Conservation (phyloP, 345 rosid genomes). For the Toxicodendron radicans region DNA sequence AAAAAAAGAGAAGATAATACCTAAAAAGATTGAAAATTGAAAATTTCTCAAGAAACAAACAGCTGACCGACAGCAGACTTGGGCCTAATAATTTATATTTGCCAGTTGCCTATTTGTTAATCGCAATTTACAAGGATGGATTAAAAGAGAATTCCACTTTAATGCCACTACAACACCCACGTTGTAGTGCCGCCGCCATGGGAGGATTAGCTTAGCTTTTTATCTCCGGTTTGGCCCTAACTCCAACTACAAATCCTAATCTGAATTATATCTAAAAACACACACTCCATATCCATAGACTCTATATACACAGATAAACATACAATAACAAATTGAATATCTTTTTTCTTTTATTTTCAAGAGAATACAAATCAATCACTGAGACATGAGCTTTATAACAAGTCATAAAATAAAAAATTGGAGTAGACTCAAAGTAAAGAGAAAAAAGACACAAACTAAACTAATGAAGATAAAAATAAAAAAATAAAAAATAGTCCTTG, state of each 20-base stretch:
- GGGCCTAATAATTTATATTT: slow-evolving; percentile 9
- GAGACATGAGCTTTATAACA: slow-evolving; percentile 26
- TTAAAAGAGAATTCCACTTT: background rate
- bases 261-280: background rate
- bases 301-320: background rate
- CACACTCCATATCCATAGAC: background rate
- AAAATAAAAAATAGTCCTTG: slow-evolving; percentile 6
- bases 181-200: slow-evolving; percentile 6
- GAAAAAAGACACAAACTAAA: background rate
- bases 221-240: background rate
- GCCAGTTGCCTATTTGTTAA: background rate
- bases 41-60: background rate
- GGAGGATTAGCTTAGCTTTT: background rate
- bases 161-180: background rate
- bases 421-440: slow-evolving; percentile 12
- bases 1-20: background rate
- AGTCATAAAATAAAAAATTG: slow-evolving; percentile 15
- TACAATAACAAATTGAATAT: slow-evolving; percentile 21
- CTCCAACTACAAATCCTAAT: background rate
- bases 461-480: slow-evolving; percentile 1
- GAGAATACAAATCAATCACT: slow-evolving; percentile 36
- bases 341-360: slow-evolving; percentile 23
- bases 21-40: background rate
- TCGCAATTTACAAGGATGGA: background rate
- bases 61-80: slow-evolving; percentile 25